Percentiles rank a stretch among this genome's conserved stretches.
These are phyloP conservation scores for Aspergillus tubingensis DNA, from an alignment of 2,329 filamentous ascomycete genomes.

Conservation along the genomic window DNA sequence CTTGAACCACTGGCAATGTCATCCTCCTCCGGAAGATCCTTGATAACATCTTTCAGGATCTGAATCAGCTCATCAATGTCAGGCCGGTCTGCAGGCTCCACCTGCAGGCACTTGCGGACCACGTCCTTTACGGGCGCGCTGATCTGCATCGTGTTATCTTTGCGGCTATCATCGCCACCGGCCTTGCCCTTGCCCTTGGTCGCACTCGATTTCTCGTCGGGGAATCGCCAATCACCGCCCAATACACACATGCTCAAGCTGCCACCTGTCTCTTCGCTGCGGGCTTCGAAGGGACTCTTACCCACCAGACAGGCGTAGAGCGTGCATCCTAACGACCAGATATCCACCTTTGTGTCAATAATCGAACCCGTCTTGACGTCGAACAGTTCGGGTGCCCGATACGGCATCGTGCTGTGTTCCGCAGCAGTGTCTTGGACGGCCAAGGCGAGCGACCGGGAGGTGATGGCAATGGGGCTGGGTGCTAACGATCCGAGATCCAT, in stretches of 20 bases:
- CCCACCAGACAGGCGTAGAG: slow-evolving; percentile 94
- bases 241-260: slow-evolving; percentile 89
- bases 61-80: slow-evolving; percentile 81
- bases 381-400: slow-evolving; percentile 95
- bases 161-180: slow-evolving; percentile 27
- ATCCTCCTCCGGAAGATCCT: slow-evolving; percentile 65
- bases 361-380: slow-evolving; percentile 92
- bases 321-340: slow-evolving; percentile 98
- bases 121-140: slow-evolving; percentile 83
- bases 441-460: slow-evolving; percentile 83
- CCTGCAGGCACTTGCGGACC: slow-evolving; percentile 79
- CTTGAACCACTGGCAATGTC: slow-evolving; percentile 29
- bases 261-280: slow-evolving; percentile 93
- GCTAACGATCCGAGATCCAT: slow-evolving; percentile 97
- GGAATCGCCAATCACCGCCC: slow-evolving; percentile 94
- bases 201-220: slow-evolving; percentile 71
- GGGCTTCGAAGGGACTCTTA: slow-evolving; percentile 94
- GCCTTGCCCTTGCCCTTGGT: slow-evolving; percentile 60
- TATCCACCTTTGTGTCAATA: slow-evolving; percentile 95
- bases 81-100: slow-evolving; percentile 85
- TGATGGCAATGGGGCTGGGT: slow-evolving; percentile 83
- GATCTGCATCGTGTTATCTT: slow-evolving; percentile 58
- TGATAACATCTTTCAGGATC: slow-evolving; percentile 74
- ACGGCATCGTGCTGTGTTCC: slow-evolving; percentile 97
- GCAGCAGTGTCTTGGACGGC: slow-evolving; percentile 92